Evolutionary conservation across 441 rosid species (phyloP).

Genomic region (Dalechampia spathulata): DNA sequence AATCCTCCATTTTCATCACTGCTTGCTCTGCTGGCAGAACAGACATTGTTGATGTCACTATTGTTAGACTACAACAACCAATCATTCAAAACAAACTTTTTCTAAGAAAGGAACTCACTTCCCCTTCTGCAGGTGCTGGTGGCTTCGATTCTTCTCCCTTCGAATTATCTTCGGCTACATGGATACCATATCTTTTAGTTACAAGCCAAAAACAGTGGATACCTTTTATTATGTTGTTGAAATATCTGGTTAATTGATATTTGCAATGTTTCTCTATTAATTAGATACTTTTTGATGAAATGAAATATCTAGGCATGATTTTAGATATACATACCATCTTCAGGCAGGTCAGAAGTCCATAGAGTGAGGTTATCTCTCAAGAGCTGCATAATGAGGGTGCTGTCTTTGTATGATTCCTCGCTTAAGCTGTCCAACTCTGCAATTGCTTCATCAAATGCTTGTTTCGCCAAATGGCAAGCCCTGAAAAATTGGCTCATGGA

Average conservation of each 20-base stretch:
- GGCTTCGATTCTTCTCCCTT: slow-evolving; percentile 77
- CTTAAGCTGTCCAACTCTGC: slow-evolving; percentile 93
- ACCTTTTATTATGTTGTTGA: no score
- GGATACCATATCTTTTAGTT: background rate
- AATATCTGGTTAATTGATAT: no score
- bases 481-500: slow-evolving; percentile 30
- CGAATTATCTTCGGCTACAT: slow-evolving; percentile 63
- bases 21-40: slow-evolving; percentile 23
- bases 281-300: no score
- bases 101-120: slow-evolving; percentile 33
- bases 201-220: no score
- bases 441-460: slow-evolving; percentile 99
- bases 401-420: slow-evolving; percentile 97
- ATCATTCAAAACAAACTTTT: background rate
- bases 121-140: slow-evolving; percentile 47
- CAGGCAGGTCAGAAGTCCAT: slow-evolving; percentile 99
- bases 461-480: slow-evolving; percentile 98
- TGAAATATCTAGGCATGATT: no score
- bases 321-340: slow-evolving; percentile 99
- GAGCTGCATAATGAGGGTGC: slow-evolving; percentile 96
- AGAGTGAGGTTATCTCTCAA: slow-evolving; percentile 98
- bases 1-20: slow-evolving; percentile 10
- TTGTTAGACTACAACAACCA: background rate
- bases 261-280: no score
- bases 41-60: slow-evolving; percentile 3